These are phyloP conservation scores for Arthrobotrys musiformis DNA, from an alignment of 2,329 filamentous ascomycete genomes.

Conservation along the genomic window DNA sequence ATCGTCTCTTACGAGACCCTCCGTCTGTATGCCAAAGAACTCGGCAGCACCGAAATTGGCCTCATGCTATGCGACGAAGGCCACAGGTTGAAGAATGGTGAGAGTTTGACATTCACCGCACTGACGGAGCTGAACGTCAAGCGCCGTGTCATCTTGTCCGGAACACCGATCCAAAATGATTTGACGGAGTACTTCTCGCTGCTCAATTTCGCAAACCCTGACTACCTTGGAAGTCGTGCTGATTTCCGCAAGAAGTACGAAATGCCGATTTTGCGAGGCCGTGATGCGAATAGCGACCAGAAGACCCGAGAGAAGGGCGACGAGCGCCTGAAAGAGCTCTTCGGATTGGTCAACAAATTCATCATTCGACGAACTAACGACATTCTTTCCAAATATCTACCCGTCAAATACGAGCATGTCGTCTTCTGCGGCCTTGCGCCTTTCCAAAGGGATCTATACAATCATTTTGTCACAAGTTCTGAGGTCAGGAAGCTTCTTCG, in stretches of 20 bases:
- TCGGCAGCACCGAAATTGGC: conserved; percentile 89
- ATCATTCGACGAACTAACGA: conserved; percentile 98
- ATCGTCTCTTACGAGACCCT: conserved; percentile 98
- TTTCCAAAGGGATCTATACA: conserved; percentile 93
- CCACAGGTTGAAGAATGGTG: conserved; percentile 94
- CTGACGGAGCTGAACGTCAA: conserved; percentile 90
- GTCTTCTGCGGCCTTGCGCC: conserved; percentile 95
- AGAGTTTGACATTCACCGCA: conserved; percentile 93
- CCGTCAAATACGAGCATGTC: conserved; percentile 98
- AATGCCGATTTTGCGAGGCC: conserved; percentile 87
- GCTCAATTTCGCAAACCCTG: conserved; percentile 95
- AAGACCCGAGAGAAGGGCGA: conserved; percentile 84
- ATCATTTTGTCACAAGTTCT: conserved; percentile 95
- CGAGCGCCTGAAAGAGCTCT: conserved; percentile 81
- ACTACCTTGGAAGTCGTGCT: conserved; percentile 83
- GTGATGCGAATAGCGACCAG: conserved; percentile 89
- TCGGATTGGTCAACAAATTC: conserved; percentile 92
- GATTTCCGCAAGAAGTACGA: conserved; percentile 97
- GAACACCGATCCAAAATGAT: conserved; percentile 97
- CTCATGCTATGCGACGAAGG: conserved; percentile 95
- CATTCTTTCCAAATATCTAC: conserved; percentile 95
- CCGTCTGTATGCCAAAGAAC: conserved; percentile 86
- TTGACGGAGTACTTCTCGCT: conserved; percentile 97
- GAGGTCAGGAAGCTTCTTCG: conserved; percentile 91
- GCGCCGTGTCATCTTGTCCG: conserved; percentile 90